Evolutionary conservation across 2,329 filamentous ascomycete genomes (phyloP).

Genomic region (Neonectria punicea): DNA sequence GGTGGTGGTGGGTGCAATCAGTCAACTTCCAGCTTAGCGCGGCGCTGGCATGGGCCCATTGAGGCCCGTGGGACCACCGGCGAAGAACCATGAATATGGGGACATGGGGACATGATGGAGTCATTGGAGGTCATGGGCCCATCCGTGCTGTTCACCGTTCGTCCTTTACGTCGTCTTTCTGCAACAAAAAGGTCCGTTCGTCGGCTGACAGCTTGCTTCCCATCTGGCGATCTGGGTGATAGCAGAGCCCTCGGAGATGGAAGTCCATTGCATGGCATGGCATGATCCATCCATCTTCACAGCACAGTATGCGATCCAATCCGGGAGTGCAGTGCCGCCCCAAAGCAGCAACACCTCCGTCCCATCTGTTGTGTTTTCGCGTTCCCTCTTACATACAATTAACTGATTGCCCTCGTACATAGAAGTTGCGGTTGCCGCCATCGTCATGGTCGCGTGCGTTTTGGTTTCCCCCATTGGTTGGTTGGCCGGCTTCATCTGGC

Average conservation of each 20-base stretch:
- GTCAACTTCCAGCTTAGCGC: neutral
- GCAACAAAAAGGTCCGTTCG: neutral
- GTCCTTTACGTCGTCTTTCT: no score
- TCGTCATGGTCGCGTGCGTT: no score
- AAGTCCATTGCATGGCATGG: slow-evolving; percentile 8
- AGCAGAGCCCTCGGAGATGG: slow-evolving; percentile 15
- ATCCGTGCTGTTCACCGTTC: neutral
- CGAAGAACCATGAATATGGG: neutral
- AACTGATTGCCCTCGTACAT: neutral
- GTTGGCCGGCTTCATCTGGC: neutral
- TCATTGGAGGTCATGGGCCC: neutral
- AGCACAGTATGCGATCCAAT: slow-evolving; percentile 27
- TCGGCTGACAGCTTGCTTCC: neutral
- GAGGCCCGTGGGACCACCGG: slow-evolving; percentile 7
- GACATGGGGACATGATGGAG: slow-evolving; percentile 15
- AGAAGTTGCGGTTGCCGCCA: no score
- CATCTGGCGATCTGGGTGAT: slow-evolving; percentile 11
- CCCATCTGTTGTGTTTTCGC: no score
- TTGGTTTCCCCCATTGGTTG: neutral
- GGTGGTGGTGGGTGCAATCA: neutral
- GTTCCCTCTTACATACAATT: neutral
- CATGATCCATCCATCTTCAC: slow-evolving; percentile 5
- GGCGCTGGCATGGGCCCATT: neutral
- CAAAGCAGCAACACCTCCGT: slow-evolving; percentile 21
- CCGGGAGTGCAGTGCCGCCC: slow-evolving; percentile 30